Conservation (phyloP, 176 grass and related monocot species). For the Urochloa ruziziensis region DNA sequence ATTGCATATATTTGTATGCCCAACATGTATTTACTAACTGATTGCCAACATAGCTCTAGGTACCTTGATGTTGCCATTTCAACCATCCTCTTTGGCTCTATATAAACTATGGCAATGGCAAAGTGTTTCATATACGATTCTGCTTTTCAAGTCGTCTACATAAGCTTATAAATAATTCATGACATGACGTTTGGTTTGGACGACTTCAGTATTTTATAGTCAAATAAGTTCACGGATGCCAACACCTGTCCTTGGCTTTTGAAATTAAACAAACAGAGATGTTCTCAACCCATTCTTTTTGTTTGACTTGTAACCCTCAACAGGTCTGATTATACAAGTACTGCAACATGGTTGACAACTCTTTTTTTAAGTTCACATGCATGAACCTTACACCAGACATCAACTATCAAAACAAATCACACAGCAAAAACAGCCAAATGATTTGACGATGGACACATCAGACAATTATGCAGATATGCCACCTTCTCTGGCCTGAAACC, state of each 20-base stretch:
- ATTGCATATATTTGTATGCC: background rate
- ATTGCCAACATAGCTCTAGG: background rate
- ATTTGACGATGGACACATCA: background rate
- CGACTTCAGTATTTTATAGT: conserved; percentile 20
- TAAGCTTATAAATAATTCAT: conserved; percentile 21
- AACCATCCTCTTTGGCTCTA: conserved; percentile 20
- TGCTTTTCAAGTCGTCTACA: conserved; percentile 1
- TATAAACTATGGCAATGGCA: background rate
- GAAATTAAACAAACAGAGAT: conserved; percentile 16
- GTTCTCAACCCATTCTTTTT: conserved; percentile 21
- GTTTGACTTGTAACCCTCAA: conserved; percentile 37
- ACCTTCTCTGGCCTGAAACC: background rate
- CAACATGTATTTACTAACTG: background rate
- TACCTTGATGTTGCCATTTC: conserved; percentile 42
- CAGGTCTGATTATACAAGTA: conserved; percentile 18
- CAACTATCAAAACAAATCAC: conserved; percentile 24
- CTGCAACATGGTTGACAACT: conserved; percentile 21
- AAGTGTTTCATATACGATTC: conserved; percentile 7
- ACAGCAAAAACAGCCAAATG: background rate
- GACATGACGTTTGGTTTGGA: conserved; percentile 12
- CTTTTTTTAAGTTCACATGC: conserved; percentile 4
- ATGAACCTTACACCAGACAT: conserved; percentile 1
- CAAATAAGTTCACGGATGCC: conserved; percentile 9
- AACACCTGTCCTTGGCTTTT: conserved; percentile 13
- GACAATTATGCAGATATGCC: background rate